Conservation (phyloP, 2,329 filamentous ascomycete genomes). For the Biscogniauxia sp. region DNA sequence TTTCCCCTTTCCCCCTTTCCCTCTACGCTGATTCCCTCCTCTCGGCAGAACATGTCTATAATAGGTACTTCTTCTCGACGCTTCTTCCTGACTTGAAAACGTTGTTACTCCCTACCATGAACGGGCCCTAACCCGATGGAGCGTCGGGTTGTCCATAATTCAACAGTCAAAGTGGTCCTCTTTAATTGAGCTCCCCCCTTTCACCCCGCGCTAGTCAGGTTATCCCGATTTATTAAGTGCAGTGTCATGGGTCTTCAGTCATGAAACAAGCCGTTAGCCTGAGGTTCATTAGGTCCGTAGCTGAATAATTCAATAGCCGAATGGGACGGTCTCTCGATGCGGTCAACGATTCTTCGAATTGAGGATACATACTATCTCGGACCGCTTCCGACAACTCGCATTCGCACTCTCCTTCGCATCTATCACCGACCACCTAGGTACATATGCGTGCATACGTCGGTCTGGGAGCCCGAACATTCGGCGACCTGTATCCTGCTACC, state of each 20-base stretch:
- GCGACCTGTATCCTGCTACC: background rate
- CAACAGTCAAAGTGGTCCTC: background rate
- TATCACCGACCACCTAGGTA: background rate
- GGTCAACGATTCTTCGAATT: constrained; percentile 14
- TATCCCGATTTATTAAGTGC: constrained; percentile 13
- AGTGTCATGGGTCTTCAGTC: constrained; percentile 9
- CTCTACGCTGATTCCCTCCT: no score
- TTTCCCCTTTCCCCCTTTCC: no score
- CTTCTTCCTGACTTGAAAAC: background rate
- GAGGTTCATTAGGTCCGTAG: constrained; percentile 1
- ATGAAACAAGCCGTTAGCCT: constrained; percentile 10
- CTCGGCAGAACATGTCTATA: no score
- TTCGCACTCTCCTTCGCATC: background rate
- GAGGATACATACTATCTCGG: constrained; percentile 1
- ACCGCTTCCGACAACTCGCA: background rate
- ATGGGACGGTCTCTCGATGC: constrained; percentile 10
- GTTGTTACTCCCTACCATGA: background rate
- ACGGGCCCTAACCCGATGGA: background rate
- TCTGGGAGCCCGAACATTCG: background rate
- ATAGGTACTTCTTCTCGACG: no score
- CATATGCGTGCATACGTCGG: background rate
- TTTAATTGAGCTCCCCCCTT: constrained; percentile 7
- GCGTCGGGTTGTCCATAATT: background rate
- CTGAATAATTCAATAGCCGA: constrained; percentile 13
- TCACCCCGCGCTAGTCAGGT: constrained; percentile 7